Evolutionary conservation across 2,329 filamentous ascomycete species (phyloP), one percentile per base, ranked within the genome.

Genomic region (Fusarium euwallaceae): DNA sequence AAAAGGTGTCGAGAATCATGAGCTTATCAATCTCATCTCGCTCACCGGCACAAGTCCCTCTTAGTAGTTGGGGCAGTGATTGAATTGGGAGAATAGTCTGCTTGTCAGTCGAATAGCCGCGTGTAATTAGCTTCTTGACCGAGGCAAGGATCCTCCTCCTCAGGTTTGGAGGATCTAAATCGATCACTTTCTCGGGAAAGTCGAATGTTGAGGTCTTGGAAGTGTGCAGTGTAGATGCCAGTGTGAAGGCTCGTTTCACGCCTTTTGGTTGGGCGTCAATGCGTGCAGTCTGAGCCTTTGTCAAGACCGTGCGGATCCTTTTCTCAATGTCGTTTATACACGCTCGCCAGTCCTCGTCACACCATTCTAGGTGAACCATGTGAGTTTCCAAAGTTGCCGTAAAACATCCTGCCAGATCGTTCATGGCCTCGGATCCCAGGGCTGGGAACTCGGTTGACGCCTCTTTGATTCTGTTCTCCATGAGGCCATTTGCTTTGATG

Each of bases 241-340:
- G 10, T 0, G 43, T 70, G 12, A 58, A n/a, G 9, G 29, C 55
- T 10, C 45, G 36, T 16, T 45, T 22, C 9, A 14, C 8, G 4
- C 9, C 29, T 55, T 22, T 39, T 22, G 22, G 32, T 27, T n/a
- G 29, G 3, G 20, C 9, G 11, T 65, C 55, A 5, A 72, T 32
- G 8, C 29, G 17, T 2, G 66, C 60, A 5, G 71, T 72, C 22
- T 70, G 67, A 1, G 69, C 71, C 14, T 70, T 69, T 22, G 20
- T 34, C 9, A 74, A 36, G 12, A 72, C 45, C 1, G 34, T 32
- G 4, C 53, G 64, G 3, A 74, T 45, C 20, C 62, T 29, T 10
- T 14, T 17, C 24, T 67, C 69, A 1, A 66, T 61, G 6, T 74
- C 66, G 12, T 74, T 74, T 4, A 74, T 74, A 27, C 56, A 70